These are phyloP conservation scores for Geotrichum carabidarum DNA, from an alignment of 1,139 yeast species.

Conservation along the genomic window DNA sequence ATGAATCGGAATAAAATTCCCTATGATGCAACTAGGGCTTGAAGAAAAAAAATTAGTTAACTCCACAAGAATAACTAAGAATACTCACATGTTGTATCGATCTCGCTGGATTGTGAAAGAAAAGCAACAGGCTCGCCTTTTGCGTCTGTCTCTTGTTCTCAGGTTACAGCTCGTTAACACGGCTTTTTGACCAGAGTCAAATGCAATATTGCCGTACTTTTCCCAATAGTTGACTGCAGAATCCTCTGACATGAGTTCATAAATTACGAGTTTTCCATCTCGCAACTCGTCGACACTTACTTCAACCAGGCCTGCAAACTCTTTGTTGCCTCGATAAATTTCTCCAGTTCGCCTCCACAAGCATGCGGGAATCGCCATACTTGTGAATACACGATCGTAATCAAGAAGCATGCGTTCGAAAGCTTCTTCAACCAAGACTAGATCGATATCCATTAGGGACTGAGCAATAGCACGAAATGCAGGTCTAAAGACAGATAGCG, in stretches of 20 bases:
- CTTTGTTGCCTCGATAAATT: constrained; percentile 89
- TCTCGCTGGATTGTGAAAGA: constrained; percentile 91
- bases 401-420: constrained; percentile 90
- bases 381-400: constrained; percentile 89
- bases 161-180: constrained; percentile 87
- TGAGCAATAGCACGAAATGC: constrained; percentile 92
- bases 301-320: constrained; percentile 89
- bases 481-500: constrained; percentile 80
- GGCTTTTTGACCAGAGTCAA: constrained; percentile 92
- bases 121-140: constrained; percentile 81
- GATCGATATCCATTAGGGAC: constrained; percentile 82
- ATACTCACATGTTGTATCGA: constrained; percentile 60
- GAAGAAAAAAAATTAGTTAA: not conserved
- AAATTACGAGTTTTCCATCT: constrained; percentile 87
- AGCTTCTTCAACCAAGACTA: constrained; percentile 86
- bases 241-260: constrained; percentile 91
- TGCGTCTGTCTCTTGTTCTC: constrained; percentile 75
- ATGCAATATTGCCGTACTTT: constrained; percentile 92
- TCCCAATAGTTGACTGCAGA: constrained; percentile 98
- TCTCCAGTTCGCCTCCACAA: constrained; percentile 97
- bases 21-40: constrained; percentile 84
- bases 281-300: constrained; percentile 85
- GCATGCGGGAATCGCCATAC: constrained; percentile 97
- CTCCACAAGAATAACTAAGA: not conserved
- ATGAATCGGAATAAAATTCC: constrained; percentile 85